Conservation (phyloP, 2,329 filamentous ascomycete species). For the Fusarium proliferatum region DNA sequence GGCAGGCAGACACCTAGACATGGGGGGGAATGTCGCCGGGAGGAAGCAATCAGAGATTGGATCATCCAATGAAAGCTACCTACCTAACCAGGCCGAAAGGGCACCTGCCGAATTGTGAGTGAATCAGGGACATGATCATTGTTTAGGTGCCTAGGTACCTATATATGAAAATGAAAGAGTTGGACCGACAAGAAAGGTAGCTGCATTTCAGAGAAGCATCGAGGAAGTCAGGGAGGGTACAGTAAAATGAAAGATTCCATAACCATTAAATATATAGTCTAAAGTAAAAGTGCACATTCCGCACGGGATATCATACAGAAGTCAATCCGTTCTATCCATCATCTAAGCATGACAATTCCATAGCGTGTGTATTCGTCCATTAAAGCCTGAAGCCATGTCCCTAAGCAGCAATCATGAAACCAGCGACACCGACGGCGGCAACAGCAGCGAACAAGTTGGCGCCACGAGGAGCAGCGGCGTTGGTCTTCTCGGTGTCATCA, state of each 20-base stretch:
- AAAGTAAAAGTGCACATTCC: background rate
- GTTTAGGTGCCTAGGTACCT: too few species aligned
- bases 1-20: background rate
- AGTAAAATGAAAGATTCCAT: background rate
- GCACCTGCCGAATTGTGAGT: too few species aligned
- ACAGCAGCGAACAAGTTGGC: constrained; percentile 4
- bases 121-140: too few species aligned
- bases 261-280: background rate
- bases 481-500: background rate
- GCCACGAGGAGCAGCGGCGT: background rate
- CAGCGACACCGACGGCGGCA: constrained; percentile 18
- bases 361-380: background rate
- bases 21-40: background rate
- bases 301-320: constrained; percentile 26
- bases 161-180: background rate
- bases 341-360: background rate
- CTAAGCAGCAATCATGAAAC: constrained; percentile 9
- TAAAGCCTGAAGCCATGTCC: background rate
- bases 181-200: too few species aligned
- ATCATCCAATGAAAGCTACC: background rate
- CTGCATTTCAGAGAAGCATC: background rate
- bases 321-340: background rate
- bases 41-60: background rate
- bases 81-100: too few species aligned
- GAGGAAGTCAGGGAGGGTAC: background rate